phyloP scores from a whole-genome alignment of 1,139 yeast species.

The Tardiomyces digboiensis region DNA sequence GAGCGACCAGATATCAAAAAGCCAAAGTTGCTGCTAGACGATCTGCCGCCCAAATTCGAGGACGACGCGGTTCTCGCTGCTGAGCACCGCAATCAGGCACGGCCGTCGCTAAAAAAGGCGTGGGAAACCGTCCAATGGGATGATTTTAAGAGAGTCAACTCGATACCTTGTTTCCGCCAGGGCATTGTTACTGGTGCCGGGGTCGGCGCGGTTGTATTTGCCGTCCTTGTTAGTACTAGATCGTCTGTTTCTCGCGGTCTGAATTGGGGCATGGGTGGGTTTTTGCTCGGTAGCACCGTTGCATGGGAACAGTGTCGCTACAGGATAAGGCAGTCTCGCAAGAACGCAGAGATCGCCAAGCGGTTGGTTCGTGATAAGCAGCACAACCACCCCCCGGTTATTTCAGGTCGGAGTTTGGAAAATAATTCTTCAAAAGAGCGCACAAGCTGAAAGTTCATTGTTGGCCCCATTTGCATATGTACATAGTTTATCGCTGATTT shows the following conservation, averaged over 20 bases:
- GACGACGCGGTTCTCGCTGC: constrained; percentile 15
- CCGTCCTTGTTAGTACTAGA: constrained; percentile 53
- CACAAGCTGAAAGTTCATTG: no score
- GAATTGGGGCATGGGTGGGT: constrained; percentile 82
- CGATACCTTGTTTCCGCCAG: constrained; percentile 84
- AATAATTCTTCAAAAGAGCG: no score
- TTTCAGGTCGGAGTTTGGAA: no score
- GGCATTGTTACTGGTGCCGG: constrained; percentile 84
- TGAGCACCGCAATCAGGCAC: constrained; percentile 7
- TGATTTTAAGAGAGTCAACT: constrained; percentile 53
- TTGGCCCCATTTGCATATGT: no score
- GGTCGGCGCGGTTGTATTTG: constrained; percentile 71
- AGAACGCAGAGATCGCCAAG: constrained; percentile 37
- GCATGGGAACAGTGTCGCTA: constrained; percentile 94
- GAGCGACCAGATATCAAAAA: no score
- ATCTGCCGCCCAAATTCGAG: constrained; percentile 25
- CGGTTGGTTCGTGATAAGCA: not conserved
- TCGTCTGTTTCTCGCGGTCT: constrained; percentile 51
- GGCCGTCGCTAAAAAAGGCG: constrained; percentile 15
- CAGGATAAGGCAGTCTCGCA: constrained; percentile 51
- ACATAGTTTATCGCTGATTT: no score
- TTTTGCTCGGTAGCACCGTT: constrained; percentile 67
- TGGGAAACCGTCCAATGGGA: constrained; percentile 19
- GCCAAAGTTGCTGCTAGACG: constrained; percentile 20
- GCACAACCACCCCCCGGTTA: no score